These are phyloP conservation scores for Fusarium piperis DNA, from an alignment of 2,329 filamentous ascomycete genomes.

Conservation along the genomic window DNA sequence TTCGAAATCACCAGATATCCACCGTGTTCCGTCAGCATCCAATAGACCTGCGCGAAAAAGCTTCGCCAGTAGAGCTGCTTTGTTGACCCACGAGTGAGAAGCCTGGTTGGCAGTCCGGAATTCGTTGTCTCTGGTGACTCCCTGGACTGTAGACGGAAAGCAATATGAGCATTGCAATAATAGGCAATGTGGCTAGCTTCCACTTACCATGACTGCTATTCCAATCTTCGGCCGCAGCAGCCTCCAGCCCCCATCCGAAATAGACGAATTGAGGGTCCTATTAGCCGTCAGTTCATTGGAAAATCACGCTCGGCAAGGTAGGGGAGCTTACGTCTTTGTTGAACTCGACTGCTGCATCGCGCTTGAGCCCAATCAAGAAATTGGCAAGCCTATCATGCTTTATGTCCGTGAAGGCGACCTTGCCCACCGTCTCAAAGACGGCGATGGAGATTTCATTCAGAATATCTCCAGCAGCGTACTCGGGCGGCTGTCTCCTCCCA, in stretches of 20 bases:
- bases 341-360: not conserved
- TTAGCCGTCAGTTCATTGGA: not conserved
- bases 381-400: slow-evolving; percentile 10
- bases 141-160: not conserved
- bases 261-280: slow-evolving; percentile 12
- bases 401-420: not conserved
- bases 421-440: not conserved
- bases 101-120: not conserved
- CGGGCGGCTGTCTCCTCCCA: not conserved
- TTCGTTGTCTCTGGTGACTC: not conserved
- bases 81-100: slow-evolving; percentile 3
- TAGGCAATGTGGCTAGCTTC: not conserved
- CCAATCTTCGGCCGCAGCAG: not conserved
- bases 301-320: not conserved
- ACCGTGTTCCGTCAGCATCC: not conserved
- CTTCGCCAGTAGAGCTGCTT: slow-evolving; percentile 5
- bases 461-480: not conserved
- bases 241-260: not conserved
- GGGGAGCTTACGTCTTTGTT: not conserved
- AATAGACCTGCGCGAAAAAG: not conserved
- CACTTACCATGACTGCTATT: not conserved
- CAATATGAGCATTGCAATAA: not conserved
- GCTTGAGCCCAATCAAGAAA: slow-evolving; percentile 1
- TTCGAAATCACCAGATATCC: slow-evolving; percentile 1
- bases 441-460: not conserved